A percentile compares a stretch with the other conserved stretches of the same genome.
These are phyloP conservation scores for Erodium texanum DNA, from an alignment of 441 rosid species.

Conservation along the genomic window DNA sequence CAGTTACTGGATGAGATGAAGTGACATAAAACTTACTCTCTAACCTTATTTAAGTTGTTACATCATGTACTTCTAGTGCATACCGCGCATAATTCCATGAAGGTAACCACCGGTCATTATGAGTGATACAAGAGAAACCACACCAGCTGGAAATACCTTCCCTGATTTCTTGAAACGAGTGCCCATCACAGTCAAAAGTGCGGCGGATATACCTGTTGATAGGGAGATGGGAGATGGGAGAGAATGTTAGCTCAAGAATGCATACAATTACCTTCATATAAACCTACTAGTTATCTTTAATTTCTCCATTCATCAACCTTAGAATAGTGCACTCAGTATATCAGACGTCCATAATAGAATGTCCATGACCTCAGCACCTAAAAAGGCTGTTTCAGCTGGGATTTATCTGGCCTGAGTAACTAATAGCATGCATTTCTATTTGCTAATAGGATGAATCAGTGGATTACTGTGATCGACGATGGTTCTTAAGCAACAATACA, in stretches of 20 bases:
- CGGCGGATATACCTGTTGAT: conserved; percentile 55
- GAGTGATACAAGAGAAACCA: conserved; percentile 66
- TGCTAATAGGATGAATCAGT: background rate
- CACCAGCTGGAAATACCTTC: conserved; percentile 75
- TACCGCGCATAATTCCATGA: conserved; percentile 62
- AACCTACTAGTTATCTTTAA: no score
- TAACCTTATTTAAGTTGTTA: background rate
- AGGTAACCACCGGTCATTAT: conserved; percentile 79
- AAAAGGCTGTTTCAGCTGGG: background rate
- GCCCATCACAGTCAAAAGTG: conserved; percentile 75
- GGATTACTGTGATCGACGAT: background rate
- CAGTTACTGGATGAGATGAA: conserved; percentile 7
- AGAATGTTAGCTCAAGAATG: background rate
- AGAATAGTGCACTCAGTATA: no score
- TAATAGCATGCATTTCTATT: background rate
- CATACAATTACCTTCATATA: background rate
- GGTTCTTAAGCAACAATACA: background rate
- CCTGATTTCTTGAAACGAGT: conserved; percentile 64
- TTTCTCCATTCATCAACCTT: no score
- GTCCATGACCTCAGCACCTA: background rate
- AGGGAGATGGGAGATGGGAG: background rate
- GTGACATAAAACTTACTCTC: background rate
- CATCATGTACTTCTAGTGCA: conserved; percentile 28
- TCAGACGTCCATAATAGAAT: background rate
- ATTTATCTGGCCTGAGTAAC: background rate